Evolutionary conservation across 768 basidiomycete species (phyloP).

Genomic region (Mycena pura): DNA sequence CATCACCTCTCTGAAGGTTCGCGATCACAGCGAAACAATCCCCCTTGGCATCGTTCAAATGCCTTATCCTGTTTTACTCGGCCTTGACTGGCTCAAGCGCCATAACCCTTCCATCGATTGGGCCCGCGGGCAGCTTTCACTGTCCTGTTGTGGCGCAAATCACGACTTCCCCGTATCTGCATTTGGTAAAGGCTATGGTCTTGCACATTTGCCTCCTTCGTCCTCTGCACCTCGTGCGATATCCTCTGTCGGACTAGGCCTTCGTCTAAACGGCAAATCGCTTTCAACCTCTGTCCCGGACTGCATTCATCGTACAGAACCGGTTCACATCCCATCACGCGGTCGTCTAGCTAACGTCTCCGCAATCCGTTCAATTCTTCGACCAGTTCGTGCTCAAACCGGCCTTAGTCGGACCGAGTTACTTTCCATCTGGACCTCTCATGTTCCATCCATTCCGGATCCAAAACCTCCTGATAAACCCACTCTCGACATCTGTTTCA

Average conservation of each 20-base stretch:
- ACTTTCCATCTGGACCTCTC: too few relatives aligned
- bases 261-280: conserved; percentile 30
- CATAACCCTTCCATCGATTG: conserved; percentile 47
- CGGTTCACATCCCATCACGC: too few relatives aligned
- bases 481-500: too few relatives aligned
- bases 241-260: conserved; percentile 35
- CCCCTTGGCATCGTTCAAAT: conserved; percentile 40
- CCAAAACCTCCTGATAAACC: too few relatives aligned
- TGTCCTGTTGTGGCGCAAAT: conserved; percentile 10
- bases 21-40: conserved; percentile 38
- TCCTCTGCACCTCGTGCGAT: conserved; percentile 17
- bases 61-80: conserved; percentile 42
- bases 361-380: too few relatives aligned
- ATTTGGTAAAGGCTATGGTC: conserved; percentile 34
- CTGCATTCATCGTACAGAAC: conserved; percentile 14
- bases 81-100: conserved; percentile 43
- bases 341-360: too few relatives aligned
- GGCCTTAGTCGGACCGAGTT: too few relatives aligned
- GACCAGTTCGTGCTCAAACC: too few relatives aligned
- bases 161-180: neutral
- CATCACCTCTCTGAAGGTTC: conserved; percentile 34
- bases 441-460: too few relatives aligned
- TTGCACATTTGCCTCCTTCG: conserved; percentile 18
- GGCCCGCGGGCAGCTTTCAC: conserved; percentile 29
- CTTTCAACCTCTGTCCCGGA: neutral